Evolutionary conservation across 2,329 filamentous ascomycete species (phyloP).

Genomic region (Dactylonectria estremocensis): DNA sequence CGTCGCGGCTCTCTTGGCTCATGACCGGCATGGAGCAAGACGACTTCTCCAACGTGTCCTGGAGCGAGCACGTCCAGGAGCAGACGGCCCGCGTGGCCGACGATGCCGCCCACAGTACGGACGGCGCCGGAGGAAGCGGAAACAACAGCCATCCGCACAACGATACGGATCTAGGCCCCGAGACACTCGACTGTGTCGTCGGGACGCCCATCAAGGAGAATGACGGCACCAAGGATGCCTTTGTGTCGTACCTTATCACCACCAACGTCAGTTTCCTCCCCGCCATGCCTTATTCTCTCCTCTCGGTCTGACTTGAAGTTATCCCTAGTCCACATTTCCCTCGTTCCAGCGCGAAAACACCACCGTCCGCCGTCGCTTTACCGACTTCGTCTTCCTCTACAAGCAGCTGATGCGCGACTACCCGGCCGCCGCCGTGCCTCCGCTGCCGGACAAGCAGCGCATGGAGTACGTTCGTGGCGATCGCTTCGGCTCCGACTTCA

Average conservation of each 20-base stretch:
- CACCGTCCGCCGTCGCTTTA: slow-evolving; percentile 90
- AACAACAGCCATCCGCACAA: slow-evolving; percentile 68
- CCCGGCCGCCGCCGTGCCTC: slow-evolving; percentile 92
- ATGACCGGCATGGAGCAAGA: slow-evolving; percentile 70
- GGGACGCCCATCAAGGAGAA: slow-evolving; percentile 92
- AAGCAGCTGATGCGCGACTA: slow-evolving; percentile 91
- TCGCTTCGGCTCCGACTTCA: slow-evolving; percentile 95
- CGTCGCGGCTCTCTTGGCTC: slow-evolving; percentile 11
- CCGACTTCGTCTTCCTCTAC: slow-evolving; percentile 97
- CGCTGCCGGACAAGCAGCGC: slow-evolving; percentile 97
- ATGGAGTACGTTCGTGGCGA: slow-evolving; percentile 99
- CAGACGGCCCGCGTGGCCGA: slow-evolving; percentile 53
- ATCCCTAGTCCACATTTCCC: slow-evolving; percentile 86
- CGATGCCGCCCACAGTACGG: slow-evolving; percentile 54
- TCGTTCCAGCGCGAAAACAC: slow-evolving; percentile 89
- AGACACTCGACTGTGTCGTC: slow-evolving; percentile 87
- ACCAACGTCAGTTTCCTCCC: slow-evolving; percentile 75
- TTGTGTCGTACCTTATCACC: slow-evolving; percentile 94
- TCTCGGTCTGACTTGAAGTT: slow-evolving; percentile 22
- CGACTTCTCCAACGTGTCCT: slow-evolving; percentile 87
- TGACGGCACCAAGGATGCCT: slow-evolving; percentile 95
- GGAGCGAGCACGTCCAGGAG: slow-evolving; percentile 73
- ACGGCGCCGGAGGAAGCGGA: slow-evolving; percentile 63
- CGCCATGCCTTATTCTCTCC: neutral
- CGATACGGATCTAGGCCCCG: slow-evolving; percentile 76